phyloP scores from a whole-genome alignment of 148 eudicot genomes.

The Chenopodium album region DNA sequence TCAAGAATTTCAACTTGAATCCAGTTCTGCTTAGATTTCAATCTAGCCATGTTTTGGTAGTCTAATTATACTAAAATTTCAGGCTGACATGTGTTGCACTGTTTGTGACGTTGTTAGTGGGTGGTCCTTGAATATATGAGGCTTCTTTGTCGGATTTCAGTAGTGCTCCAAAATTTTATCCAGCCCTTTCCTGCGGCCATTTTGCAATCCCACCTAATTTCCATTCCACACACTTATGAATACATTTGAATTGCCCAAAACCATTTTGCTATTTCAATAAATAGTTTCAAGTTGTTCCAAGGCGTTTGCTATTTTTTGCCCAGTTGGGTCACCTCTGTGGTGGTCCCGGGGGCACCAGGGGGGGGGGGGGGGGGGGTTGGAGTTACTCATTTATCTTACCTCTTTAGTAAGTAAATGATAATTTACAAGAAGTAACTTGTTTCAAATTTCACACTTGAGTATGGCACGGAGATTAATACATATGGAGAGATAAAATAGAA shows the following conservation, averaged over 20 bases:
- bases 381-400: too few relatives aligned
- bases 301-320: too few relatives aligned
- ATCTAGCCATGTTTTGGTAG: neutral
- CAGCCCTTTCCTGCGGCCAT: neutral
- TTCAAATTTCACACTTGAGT: neutral
- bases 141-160: neutral
- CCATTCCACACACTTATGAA: neutral
- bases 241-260: neutral
- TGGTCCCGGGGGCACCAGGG: neutral
- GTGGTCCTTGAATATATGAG: neutral
- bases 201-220: neutral
- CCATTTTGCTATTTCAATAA: neutral
- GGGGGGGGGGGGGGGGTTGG: too few relatives aligned
- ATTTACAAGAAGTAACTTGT: too few relatives aligned
- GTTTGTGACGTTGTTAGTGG: neutral
- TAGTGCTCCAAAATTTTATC: neutral
- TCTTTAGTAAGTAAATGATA: too few relatives aligned
- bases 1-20: neutral
- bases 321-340: neutral
- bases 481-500: neutral
- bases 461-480: neutral
- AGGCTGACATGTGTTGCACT: neutral
- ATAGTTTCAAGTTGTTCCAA: neutral
- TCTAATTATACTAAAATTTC: too few relatives aligned
- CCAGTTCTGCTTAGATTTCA: neutral